Evolutionary conservation across 495 filamentous ascomycete genomes (phyloP).

Genomic region (Trichoderma asperelloides): DNA sequence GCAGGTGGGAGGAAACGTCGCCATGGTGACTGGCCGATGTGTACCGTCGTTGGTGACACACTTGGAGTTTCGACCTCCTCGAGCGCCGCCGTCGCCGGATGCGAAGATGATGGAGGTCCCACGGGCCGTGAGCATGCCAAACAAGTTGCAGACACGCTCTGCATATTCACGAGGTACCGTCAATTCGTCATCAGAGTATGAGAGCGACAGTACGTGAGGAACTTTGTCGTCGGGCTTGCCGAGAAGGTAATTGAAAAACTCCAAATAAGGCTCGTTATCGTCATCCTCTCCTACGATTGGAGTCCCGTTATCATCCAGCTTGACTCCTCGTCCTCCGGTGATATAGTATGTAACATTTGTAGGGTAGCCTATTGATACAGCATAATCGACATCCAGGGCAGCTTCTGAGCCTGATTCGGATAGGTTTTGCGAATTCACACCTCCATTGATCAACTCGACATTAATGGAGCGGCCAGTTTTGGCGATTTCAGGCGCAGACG

Average conservation of each 20-base stretch:
- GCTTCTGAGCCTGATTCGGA: constrained; percentile 47
- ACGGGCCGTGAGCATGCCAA: constrained; percentile 62
- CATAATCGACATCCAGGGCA: constrained; percentile 65
- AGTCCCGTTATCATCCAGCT: constrained; percentile 44
- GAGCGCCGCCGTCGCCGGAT: constrained; percentile 64
- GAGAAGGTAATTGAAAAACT: constrained; percentile 64
- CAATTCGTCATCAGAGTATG: constrained; percentile 62
- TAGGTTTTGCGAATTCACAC: constrained; percentile 39
- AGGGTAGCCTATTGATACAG: constrained; percentile 50
- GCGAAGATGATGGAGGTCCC: constrained; percentile 65
- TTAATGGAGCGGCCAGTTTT: constrained; percentile 48
- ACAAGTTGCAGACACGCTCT: constrained; percentile 56
- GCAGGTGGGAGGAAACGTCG: constrained; percentile 68
- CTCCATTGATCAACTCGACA: constrained; percentile 52
- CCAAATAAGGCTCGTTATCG: constrained; percentile 75
- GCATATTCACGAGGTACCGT: constrained; percentile 57
- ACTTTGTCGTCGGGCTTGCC: constrained; percentile 50
- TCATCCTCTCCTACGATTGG: constrained; percentile 32
- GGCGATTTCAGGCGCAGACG: constrained; percentile 40
- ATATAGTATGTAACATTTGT: constrained; percentile 52
- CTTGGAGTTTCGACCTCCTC: constrained; percentile 33
- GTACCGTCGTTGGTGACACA: constrained; percentile 62
- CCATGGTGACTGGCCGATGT: constrained; percentile 50
- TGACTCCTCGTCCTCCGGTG: constrained; percentile 53
- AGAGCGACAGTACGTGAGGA: constrained; percentile 65